Evolutionary conservation across 208 protist species (phyloP), one percentile per base, ranked within the genome.

Genomic region (Porcisia hertigi): DNA sequence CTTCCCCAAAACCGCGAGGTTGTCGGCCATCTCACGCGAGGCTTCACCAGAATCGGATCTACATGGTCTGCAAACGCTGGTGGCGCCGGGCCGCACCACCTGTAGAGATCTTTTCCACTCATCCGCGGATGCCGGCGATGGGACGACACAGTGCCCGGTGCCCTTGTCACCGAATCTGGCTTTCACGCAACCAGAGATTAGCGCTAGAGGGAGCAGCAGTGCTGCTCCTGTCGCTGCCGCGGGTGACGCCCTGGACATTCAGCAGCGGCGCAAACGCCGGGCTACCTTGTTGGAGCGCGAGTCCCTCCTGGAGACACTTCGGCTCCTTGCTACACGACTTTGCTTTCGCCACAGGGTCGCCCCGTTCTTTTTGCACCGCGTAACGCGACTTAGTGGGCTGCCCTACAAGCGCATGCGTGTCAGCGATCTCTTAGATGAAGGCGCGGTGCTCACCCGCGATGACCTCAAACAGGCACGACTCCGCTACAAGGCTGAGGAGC

Each of bases 331-430:
- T 39, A 81, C 77, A 3, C 87, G 87, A 0, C 69, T 80, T n/a
- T 75, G 66, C n/a, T 97, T 97, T 73, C 81, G 85, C 73, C 67
- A 84, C 30, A 30, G 57, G 23, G 89, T 93, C 49, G 84, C 76
- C 1, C 91, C 93, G 0, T 79, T 77, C 23, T 87, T 89, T 49
- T 73, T 95, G 25, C 91, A 97, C 65, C 89, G 93, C 54, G 77
- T 93, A 3, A 58, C 76, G 64, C 79, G 86, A 41, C 82, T 97
- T 55, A 95, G 91, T n/a, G 82, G 82, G 30, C 75, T 94, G 36
- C 81, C 86, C 39, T 97, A 95, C 82, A 78, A 83, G 36, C 86
- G 75, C 16, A 39, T 88, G n/a, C 81, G 82, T 6, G 79, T 75
- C 1, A 77, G 80, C 6, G 86, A 92, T 57, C 54, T 89, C 39